Conservation (phyloP, 106 monocot species). For the Allium fistulosum region DNA sequence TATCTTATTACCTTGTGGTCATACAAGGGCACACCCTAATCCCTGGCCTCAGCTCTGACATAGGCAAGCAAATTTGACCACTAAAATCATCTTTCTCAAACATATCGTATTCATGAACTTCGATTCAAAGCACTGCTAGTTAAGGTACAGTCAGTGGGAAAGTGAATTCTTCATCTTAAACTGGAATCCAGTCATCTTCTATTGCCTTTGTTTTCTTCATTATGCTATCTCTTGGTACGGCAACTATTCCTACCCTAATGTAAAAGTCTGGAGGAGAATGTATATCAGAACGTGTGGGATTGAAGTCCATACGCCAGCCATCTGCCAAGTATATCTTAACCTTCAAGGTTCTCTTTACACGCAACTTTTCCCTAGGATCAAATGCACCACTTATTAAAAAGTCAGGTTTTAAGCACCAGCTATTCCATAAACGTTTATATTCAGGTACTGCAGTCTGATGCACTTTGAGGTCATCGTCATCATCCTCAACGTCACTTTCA, state of each 20-base stretch:
- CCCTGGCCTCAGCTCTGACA: too few relatives aligned
- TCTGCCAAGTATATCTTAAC: constrained; percentile 58
- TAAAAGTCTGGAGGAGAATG: constrained; percentile 56
- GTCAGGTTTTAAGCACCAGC: constrained; percentile 52
- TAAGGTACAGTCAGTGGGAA: too few relatives aligned
- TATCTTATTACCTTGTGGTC: constrained; percentile 25
- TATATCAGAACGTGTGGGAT: constrained; percentile 36
- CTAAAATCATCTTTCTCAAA: too few relatives aligned
- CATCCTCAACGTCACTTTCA: constrained; percentile 15
- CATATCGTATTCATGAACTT: too few relatives aligned
- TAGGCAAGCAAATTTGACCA: too few relatives aligned
- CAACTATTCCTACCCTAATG: constrained; percentile 48
- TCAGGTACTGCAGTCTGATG: constrained; percentile 16
- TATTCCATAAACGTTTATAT: too few relatives aligned
- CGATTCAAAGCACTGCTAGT: too few relatives aligned
- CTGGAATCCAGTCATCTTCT: constrained; percentile 39
- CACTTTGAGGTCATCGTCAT: constrained; percentile 16
- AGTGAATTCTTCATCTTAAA: constrained; percentile 42
- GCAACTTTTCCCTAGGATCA: constrained; percentile 41
- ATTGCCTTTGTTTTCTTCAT: constrained; percentile 43
- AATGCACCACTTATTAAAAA: constrained; percentile 44
- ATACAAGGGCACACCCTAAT: constrained; percentile 31
- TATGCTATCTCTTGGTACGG: constrained; percentile 23
- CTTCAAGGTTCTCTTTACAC: constrained; percentile 52
- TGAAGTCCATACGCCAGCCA: constrained; percentile 47